Conservation (phyloP, 2,329 filamentous ascomycete genomes). For the Ophiostoma ulmi region DNA sequence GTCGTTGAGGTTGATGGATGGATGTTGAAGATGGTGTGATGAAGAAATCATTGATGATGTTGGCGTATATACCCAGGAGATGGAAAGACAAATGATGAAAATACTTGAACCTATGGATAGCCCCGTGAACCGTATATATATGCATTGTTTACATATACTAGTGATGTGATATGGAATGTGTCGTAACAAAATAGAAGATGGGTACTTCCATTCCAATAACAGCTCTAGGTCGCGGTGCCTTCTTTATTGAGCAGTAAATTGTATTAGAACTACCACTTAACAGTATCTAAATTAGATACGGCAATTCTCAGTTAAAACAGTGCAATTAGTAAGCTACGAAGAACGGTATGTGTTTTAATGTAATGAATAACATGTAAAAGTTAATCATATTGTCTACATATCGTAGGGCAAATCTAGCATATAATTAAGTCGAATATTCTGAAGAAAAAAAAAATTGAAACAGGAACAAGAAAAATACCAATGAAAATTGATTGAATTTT, state of each 20-base stretch:
- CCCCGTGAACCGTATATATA: neutral
- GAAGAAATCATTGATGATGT: neutral
- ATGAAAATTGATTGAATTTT: no score
- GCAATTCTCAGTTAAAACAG: no score
- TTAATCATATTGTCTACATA: no score
- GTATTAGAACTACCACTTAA: no score
- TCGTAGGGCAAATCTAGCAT: no score
- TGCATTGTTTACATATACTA: neutral
- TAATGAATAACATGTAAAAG: no score
- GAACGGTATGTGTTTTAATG: no score
- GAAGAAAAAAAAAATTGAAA: no score
- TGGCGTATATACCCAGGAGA: neutral
- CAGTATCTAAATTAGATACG: neutral
- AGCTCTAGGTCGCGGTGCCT: neutral
- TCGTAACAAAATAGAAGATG: neutral
- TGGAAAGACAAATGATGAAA: conserved; percentile 3
- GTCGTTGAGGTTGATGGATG: neutral
- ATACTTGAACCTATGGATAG: neutral
- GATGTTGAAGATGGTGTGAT: conserved; percentile 1
- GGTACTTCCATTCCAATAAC: neutral
- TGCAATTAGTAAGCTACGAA: no score
- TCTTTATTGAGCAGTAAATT: neutral
- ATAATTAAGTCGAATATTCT: no score
- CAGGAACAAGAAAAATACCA: no score
- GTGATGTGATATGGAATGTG: neutral